phyloP scores from a whole-genome alignment of 2,329 filamentous ascomycete genomes.

The Trichoderma citrinoviride region DNA sequence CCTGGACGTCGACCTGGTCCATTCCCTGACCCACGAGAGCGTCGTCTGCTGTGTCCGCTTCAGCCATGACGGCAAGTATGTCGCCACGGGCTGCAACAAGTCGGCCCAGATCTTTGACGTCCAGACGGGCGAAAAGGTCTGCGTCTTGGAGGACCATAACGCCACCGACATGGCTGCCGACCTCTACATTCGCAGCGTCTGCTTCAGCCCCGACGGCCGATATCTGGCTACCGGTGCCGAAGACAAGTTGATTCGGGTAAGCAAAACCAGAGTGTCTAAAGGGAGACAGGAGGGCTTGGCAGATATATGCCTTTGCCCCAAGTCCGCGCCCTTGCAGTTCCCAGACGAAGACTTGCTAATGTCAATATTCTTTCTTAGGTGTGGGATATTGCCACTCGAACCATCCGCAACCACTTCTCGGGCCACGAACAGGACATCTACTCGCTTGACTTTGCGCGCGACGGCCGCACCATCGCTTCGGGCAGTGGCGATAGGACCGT shows the following conservation, averaged over 20 bases:
- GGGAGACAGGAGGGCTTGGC: background rate
- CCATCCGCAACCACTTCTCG: constrained; percentile 89
- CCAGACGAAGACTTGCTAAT: constrained; percentile 1
- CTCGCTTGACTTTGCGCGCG: constrained; percentile 89
- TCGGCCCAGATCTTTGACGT: constrained; percentile 99
- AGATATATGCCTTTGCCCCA: background rate
- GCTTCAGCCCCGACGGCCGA: constrained; percentile 94
- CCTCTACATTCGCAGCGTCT: constrained; percentile 95
- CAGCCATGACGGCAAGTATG: constrained; percentile 90
- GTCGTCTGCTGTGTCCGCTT: constrained; percentile 98
- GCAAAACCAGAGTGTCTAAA: constrained; percentile 33
- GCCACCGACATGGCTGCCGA: constrained; percentile 80
- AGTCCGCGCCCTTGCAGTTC: background rate
- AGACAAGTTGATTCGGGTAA: constrained; percentile 92
- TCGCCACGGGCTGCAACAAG: constrained; percentile 94
- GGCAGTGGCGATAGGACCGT: constrained; percentile 94
- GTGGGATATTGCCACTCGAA: constrained; percentile 84
- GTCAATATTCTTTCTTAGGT: constrained; percentile 57
- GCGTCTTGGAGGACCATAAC: constrained; percentile 82
- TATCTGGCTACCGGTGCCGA: constrained; percentile 95
- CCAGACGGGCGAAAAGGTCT: constrained; percentile 79
- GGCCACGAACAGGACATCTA: constrained; percentile 99
- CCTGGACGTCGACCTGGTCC: constrained; percentile 89
- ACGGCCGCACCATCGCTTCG: constrained; percentile 91
- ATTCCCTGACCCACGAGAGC: constrained; percentile 89